These are phyloP conservation scores for Carex myosuroides DNA, from an alignment of 176 grass and related monocot species.

Conservation along the genomic window DNA sequence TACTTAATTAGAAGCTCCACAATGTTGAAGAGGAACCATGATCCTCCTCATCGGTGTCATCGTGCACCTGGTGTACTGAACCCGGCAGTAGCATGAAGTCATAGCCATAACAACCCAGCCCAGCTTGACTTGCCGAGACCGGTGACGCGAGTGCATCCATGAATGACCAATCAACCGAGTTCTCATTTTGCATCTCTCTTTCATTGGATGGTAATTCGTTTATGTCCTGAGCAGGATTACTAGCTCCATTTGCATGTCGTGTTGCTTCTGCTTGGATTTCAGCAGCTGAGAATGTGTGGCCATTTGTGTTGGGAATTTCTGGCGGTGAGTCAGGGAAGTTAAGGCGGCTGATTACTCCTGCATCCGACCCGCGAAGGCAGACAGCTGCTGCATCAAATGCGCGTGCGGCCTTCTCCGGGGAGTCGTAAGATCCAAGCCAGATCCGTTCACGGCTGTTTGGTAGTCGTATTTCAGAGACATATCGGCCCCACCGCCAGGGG, in stretches of 20 bases:
- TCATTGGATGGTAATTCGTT: neutral
- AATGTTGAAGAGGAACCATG: neutral
- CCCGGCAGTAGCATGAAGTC: neutral
- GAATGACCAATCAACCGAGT: neutral
- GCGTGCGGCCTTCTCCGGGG: constrained; percentile 23
- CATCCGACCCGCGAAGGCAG: neutral
- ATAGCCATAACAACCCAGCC: neutral
- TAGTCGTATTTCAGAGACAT: constrained; percentile 19
- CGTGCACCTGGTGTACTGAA: neutral
- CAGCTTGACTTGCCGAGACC: neutral
- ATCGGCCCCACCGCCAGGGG: constrained; percentile 18
- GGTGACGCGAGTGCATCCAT: neutral
- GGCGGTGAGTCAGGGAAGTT: constrained; percentile 24
- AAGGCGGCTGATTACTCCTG: neutral
- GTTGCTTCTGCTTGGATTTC: constrained; percentile 12
- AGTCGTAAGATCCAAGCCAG: constrained; percentile 25
- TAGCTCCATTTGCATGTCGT: constrained; percentile 1
- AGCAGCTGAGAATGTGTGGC: neutral
- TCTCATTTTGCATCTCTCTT: neutral
- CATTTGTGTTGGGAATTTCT: neutral
- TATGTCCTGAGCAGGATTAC: neutral
- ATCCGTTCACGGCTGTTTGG: constrained; percentile 25
- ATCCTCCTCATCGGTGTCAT: constrained; percentile 5
- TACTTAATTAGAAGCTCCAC: neutral
- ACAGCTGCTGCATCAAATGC: constrained; percentile 22